Evolutionary conservation across 208 protist species (phyloP).

Genomic region (Acanthamoeba castellanii): DNA sequence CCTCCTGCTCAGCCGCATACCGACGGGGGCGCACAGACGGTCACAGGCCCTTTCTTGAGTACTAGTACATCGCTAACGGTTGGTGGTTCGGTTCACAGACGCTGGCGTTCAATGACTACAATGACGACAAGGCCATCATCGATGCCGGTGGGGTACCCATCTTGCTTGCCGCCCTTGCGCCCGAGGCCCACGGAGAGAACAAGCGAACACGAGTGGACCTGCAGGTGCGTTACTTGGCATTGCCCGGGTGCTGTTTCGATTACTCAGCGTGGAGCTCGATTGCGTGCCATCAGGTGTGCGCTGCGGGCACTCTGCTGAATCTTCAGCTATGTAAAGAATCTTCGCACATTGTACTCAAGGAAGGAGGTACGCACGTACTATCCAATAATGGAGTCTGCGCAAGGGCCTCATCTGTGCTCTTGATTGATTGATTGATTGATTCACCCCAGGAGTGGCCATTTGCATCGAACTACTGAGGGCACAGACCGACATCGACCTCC

Average conservation of each 20-base stretch:
- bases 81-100: background rate
- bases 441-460: slow-evolving; percentile 29
- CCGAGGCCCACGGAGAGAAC: background rate
- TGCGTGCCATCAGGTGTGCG: background rate
- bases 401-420: background rate
- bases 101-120: slow-evolving; percentile 59
- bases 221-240: background rate
- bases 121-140: slow-evolving; percentile 59
- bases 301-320: slow-evolving; percentile 57
- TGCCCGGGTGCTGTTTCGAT: background rate
- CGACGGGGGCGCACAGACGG: background rate
- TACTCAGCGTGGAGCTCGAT: background rate
- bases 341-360: slow-evolving; percentile 47
- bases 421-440: background rate
- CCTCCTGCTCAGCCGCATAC: background rate
- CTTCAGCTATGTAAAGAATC: slow-evolving; percentile 66
- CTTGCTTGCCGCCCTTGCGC: background rate
- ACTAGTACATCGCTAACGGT: background rate
- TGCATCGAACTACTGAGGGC: slow-evolving; percentile 25
- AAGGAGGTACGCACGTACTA: background rate
- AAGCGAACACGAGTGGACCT: slow-evolving; percentile 40
- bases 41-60: background rate
- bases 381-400: background rate
- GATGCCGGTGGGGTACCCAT: slow-evolving; percentile 46
- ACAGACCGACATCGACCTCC: slow-evolving; percentile 44